These are phyloP conservation scores for Coprinellus micaceus DNA, from an alignment of 768 basidiomycete species.

Conservation along the genomic window DNA sequence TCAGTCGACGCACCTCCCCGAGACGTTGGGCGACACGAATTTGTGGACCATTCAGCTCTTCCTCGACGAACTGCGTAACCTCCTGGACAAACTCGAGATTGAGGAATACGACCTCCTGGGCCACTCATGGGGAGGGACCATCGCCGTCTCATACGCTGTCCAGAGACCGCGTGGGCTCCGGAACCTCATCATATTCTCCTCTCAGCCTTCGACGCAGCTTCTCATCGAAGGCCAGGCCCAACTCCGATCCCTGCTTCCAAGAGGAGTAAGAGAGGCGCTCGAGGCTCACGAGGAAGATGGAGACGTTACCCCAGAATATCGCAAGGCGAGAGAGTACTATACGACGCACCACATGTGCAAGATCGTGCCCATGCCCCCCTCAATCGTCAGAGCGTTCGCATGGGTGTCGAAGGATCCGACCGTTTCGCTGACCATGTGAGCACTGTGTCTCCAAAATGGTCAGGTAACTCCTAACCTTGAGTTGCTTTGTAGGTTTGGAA, in stretches of 20 bases:
- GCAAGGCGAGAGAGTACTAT: constrained; percentile 38
- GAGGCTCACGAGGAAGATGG: constrained; percentile 44
- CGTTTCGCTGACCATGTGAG: constrained; percentile 45
- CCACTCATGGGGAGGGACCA: constrained; percentile 53
- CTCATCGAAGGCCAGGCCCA: constrained; percentile 26
- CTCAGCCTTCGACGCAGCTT: constrained; percentile 41
- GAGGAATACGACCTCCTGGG: constrained; percentile 45
- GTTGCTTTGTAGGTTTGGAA: constrained; percentile 31
- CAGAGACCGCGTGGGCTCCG: constrained; percentile 42
- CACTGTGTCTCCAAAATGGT: neutral
- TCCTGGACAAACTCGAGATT: constrained; percentile 43
- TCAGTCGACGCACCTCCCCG: constrained; percentile 49
- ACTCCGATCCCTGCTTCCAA: constrained; percentile 30
- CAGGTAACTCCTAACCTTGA: neutral
- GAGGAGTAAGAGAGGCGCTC: constrained; percentile 35
- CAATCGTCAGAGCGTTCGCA: constrained; percentile 30
- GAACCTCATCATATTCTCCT: constrained; percentile 40
- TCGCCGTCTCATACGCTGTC: constrained; percentile 34
- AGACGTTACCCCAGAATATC: constrained; percentile 41
- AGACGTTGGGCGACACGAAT: constrained; percentile 36
- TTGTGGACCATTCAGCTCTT: constrained; percentile 54
- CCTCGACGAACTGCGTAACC: constrained; percentile 46
- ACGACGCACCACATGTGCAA: constrained; percentile 41
- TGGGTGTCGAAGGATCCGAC: constrained; percentile 42
- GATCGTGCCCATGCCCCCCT: constrained; percentile 41